phyloP scores from a whole-genome alignment of 2,329 filamentous ascomycete genomes.

The Sclerotinia spermophila region DNA sequence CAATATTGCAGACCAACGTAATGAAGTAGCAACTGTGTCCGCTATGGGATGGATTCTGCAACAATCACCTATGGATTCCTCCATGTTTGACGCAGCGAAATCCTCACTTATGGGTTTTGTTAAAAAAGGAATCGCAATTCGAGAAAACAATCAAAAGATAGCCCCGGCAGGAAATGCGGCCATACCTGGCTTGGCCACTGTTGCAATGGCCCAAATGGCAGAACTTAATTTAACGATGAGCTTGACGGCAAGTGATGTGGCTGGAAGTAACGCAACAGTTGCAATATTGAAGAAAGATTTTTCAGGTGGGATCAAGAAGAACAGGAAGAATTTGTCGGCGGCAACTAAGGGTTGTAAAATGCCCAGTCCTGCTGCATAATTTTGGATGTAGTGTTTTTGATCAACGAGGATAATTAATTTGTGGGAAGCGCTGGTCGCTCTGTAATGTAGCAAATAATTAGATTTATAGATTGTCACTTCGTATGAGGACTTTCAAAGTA shows the following conservation, averaged over 20 bases:
- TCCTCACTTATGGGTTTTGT: slow-evolving; percentile 25
- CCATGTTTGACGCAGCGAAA: slow-evolving; percentile 24
- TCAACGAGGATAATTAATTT: neutral
- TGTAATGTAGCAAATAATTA: neutral
- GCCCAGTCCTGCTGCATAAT: neutral
- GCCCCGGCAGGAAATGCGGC: slow-evolving; percentile 27
- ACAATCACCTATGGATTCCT: slow-evolving; percentile 23
- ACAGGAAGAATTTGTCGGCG: slow-evolving; percentile 28
- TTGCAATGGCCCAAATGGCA: slow-evolving; percentile 26
- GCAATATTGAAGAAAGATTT: slow-evolving; percentile 26
- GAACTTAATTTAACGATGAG: slow-evolving; percentile 27
- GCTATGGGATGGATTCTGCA: slow-evolving; percentile 23
- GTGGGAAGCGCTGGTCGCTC: neutral
- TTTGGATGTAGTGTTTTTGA: neutral
- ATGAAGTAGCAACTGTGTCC: slow-evolving; percentile 25
- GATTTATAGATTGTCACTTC: neutral
- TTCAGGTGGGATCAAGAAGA: slow-evolving; percentile 26
- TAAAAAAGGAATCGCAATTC: slow-evolving; percentile 27
- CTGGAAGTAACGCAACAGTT: slow-evolving; percentile 21
- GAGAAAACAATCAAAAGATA: slow-evolving; percentile 31
- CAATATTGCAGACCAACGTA: slow-evolving; percentile 29
- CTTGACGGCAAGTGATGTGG: slow-evolving; percentile 18
- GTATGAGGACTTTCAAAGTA: neutral
- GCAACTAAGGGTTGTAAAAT: slow-evolving; percentile 9
- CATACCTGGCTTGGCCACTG: slow-evolving; percentile 24